Evolutionary conservation across 192 early-diverging fungal genomes (phyloP), one percentile per base, ranked within the genome.

Genomic region (Coemansia sp.): DNA sequence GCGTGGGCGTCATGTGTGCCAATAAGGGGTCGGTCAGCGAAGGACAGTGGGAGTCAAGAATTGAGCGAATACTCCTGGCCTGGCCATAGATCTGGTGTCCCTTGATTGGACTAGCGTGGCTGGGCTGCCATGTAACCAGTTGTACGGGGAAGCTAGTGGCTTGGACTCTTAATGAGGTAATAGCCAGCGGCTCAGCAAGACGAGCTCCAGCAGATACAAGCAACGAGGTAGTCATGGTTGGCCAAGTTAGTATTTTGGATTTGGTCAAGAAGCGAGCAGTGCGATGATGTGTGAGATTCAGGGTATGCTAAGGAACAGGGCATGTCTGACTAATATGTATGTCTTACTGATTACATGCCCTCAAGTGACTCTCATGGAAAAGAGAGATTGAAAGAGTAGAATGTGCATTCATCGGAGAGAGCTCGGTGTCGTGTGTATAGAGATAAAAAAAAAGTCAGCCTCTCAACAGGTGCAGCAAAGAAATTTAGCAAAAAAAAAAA

Each of bases 1-100:
- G 70, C 2, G 91, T 92, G 1, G 93, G 90, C 24, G 63, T 66
- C 70, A 86, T 92, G 7, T 42, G 51, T 6, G 82, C 82, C 4
- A 82, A 45, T 24, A 39, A 45, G 34, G 71, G 65, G 9, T 86
- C 86, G 12, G 78, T 62, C 4, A 88, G 62, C 0, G 68, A 71
- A 12, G 87, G 87, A 31, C 87, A 88, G 20, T 29, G 19, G 4
- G 17, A 5, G 4, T 61, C 45, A n/a, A 72, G 34, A 4, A 65
- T 11, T 5, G 8, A 7, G 50, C 50, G 50, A 20, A 22, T 53
- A 24, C 20, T 53, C 50, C 20, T 53, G 50, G 22, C 9, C 10
- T 53, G n/a, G 19, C 20, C 50, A 22, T 22, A 8, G 11, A 53
- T 24, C 5, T 20, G 45, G 19, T 15, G 46, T 48, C 8, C 46